Evolutionary conservation across 805 yeast species (phyloP), one percentile per base, ranked within the genome.

Genomic region (Millerago galiae): DNA sequence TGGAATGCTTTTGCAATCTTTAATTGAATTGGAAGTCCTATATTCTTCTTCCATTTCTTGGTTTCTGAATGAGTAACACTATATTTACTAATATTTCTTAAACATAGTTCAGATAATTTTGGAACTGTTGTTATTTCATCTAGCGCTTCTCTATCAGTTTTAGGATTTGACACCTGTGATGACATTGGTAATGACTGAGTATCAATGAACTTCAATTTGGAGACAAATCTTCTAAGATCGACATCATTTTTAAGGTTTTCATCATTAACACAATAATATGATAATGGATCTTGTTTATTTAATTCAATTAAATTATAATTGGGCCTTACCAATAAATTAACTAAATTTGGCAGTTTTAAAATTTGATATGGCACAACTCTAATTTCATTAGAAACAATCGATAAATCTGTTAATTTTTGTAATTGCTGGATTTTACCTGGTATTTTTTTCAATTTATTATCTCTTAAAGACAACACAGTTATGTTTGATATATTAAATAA

Each of bases 41-140:
- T 68, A 16, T 60, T 58, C 31, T 56, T 59, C 48, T 74, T 75
- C 86, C 86, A 79, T 27, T 59, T 58, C 45, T 63, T 62, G 0
- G 80, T 67, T 46, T 79, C 85, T 34, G 75, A 70, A 44, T 70
- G 67, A 1, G 82, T 69, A 1, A 77, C 77, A 46, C 68, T 70
- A 48, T 79, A 79, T 11, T 56, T 53, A 1, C 81, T 76, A 27
- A 79, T 68, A 14, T 58, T 52, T 18, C 80, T 58, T 21, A 79
- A 59, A 36, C 78, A 68, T 1, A 76, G 48, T 36, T 75, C 72
- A 12, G 71, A 62, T 33, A 79, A 58, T 11, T 72, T 67, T 2
- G 81, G 77, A 0, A 68, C 63, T 38, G 63, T 53, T 1, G 60
- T 51, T 3, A 61, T 42, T 13, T 40, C 42, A 6, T 37, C 30